phyloP scores from a whole-genome alignment of 257 asterid genomes.

The Capsicum pubescens region DNA sequence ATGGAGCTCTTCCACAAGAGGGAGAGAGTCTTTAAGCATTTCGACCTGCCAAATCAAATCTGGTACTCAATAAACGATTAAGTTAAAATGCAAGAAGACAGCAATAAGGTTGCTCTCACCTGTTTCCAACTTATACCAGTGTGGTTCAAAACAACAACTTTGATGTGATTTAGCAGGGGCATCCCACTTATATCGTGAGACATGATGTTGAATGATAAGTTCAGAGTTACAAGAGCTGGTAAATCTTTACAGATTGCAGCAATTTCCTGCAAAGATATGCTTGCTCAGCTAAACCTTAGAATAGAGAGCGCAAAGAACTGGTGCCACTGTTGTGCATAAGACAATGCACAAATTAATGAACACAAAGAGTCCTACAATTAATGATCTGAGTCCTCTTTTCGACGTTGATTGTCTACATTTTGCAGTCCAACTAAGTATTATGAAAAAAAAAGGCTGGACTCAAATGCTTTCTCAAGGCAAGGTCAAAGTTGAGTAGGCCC shows the following conservation, averaged over 20 bases:
- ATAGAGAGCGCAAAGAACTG: background rate
- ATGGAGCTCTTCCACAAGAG: constrained; percentile 83
- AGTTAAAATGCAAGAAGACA: constrained; percentile 26
- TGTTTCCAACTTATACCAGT: constrained; percentile 81
- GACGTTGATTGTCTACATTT: background rate
- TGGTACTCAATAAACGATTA: constrained; percentile 18
- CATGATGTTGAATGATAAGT: constrained; percentile 70
- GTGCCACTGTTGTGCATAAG: constrained; percentile 1
- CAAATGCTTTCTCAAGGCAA: constrained; percentile 18
- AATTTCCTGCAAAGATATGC: constrained; percentile 62
- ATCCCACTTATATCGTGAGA: constrained; percentile 52
- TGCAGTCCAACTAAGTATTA: constrained; percentile 7
- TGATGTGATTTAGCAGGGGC: constrained; percentile 64
- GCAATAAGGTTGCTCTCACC: constrained; percentile 47
- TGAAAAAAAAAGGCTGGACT: background rate
- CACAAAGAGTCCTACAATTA: constrained; percentile 1
- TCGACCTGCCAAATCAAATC: constrained; percentile 65
- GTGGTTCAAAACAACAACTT: constrained; percentile 77
- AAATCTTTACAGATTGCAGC: constrained; percentile 68
- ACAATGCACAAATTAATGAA: constrained; percentile 18
- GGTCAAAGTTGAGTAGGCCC: constrained; percentile 24
- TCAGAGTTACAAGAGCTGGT: constrained; percentile 71
- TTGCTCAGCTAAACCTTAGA: constrained; percentile 1
- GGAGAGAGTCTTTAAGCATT: constrained; percentile 70
- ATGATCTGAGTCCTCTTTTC: constrained; percentile 4